These are phyloP conservation scores for Perkinsus olseni DNA, from an alignment of 169 alveolate genomes.

Conservation along the genomic window DNA sequence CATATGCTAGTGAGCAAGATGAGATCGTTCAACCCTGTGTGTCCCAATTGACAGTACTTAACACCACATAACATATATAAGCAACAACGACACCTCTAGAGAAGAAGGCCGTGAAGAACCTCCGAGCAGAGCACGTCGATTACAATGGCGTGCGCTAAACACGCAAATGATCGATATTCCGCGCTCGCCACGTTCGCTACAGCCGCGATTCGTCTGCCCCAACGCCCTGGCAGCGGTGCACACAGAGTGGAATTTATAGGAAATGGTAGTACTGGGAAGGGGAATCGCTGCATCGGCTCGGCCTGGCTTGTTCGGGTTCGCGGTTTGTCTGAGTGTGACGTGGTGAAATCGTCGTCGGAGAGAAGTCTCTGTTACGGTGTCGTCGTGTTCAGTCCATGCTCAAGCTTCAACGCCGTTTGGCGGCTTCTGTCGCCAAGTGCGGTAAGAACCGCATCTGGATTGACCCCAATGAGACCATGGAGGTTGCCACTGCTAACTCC, in stretches of 20 bases:
- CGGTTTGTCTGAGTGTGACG: too few relatives aligned
- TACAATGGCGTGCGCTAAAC: background rate
- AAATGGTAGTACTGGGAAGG: background rate
- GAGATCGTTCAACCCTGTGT: background rate
- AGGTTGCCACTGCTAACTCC: constrained; percentile 94
- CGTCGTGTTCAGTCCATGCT: constrained; percentile 36
- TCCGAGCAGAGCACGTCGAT: background rate
- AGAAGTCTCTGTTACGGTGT: background rate
- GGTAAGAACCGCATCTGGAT: constrained; percentile 95
- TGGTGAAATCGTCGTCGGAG: background rate
- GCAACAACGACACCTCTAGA: background rate
- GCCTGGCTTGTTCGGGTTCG: too few relatives aligned
- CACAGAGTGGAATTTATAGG: background rate
- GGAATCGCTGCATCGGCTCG: background rate
- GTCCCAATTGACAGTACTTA: background rate
- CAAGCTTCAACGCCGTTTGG: constrained; percentile 90
- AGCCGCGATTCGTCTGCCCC: background rate
- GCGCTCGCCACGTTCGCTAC: constrained; percentile 6
- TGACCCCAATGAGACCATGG: constrained; percentile 96
- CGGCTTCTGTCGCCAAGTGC: constrained; percentile 92
- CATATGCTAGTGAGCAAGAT: background rate
- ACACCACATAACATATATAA: background rate
- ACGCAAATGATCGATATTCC: background rate
- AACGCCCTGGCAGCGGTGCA: constrained; percentile 6
- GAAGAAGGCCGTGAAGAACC: background rate